These are phyloP conservation scores for Pyrenochaeta sp. DNA, from an alignment of 2,329 filamentous ascomycete genomes.

Conservation along the genomic window DNA sequence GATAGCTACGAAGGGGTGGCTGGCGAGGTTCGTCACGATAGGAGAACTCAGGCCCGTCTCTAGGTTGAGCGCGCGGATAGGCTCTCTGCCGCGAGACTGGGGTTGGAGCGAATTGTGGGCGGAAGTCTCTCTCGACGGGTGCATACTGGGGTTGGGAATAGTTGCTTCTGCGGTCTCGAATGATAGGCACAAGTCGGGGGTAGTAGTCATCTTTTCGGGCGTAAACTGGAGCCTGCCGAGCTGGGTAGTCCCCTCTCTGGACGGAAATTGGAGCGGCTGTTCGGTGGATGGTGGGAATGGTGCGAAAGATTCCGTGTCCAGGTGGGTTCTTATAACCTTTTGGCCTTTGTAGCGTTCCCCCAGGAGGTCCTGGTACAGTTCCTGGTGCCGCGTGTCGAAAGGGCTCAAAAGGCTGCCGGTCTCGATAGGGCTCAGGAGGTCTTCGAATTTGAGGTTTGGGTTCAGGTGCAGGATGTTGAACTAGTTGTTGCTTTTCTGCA, in stretches of 20 bases:
- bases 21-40: conserved; percentile 17
- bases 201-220: conserved; percentile 30
- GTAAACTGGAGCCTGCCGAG: conserved; percentile 13
- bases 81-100: conserved; percentile 3
- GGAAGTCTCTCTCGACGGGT: conserved; percentile 4
- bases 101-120: background rate
- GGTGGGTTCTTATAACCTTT: conserved; percentile 21
- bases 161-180: conserved; percentile 12
- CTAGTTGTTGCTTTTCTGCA: conserved; percentile 13
- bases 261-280: too few relatives aligned
- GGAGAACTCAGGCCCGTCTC: conserved; percentile 10
- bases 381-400: conserved; percentile 33
- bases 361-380: conserved; percentile 29
- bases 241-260: conserved; percentile 5
- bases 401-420: conserved; percentile 13
- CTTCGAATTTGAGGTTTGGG: background rate
- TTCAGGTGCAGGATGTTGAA: conserved; percentile 2
- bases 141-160: conserved; percentile 8
- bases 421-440: conserved; percentile 9
- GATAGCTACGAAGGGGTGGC: conserved; percentile 21
- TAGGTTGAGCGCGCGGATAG: conserved; percentile 1
- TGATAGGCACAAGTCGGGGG: conserved; percentile 19
- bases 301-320: conserved; percentile 9
- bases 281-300: background rate
- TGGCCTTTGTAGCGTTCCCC: conserved; percentile 41